Evolutionary conservation across 371 early-diverging fungal species (phyloP), one percentile per base, ranked within the genome.

Genomic region (Mucor irregularis): DNA sequence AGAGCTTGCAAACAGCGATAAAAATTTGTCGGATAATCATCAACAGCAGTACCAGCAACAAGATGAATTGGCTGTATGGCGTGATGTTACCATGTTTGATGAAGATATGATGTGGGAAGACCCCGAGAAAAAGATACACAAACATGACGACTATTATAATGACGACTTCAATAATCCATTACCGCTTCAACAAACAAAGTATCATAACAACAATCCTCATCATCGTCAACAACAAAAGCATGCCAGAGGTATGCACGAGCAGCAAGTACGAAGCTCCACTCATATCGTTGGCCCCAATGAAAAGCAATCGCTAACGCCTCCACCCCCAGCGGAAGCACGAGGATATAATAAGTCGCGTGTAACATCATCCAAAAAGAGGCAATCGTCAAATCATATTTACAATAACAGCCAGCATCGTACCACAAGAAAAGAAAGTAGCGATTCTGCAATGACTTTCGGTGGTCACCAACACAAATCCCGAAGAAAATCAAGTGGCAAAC

Each of bases 391-490:
- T n/a, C n/a, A n/a, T n/a, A n/a, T n/a, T n/a, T n/a, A n/a, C n/a
- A n/a, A n/a, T n/a, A n/a, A n/a, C n/a, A n/a, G n/a, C 40, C 49
- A 48, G n/a, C 38, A 39, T 1, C 50, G 37, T 8, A 38, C 29
- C 13, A 13, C 33, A 5, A 50, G 62, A 51, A 50, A 57, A 28
- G 63, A 51, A 22, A 57, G 57, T 24, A 31, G 52, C 11, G 62
- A 62, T 22, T 56, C 57, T 13, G 43, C 53, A 19, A 22, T 53
- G 10, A 62, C 62, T 4, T 62, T 62, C 56, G 62, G 62, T 13
- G 35, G 33, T 29, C 14, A 24, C 2, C 49, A 49, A n/a, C 29
- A 16, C 7, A 34, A 48, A n/a, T 48, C 35, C 10, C 26, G 53
- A 31, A 38, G 64, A 39, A 58, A 21, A 43, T 43, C 53, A 49